Evolutionary conservation across 495 filamentous ascomycete genomes (phyloP).

Genomic region (Annulohypoxylon moriforme): DNA sequence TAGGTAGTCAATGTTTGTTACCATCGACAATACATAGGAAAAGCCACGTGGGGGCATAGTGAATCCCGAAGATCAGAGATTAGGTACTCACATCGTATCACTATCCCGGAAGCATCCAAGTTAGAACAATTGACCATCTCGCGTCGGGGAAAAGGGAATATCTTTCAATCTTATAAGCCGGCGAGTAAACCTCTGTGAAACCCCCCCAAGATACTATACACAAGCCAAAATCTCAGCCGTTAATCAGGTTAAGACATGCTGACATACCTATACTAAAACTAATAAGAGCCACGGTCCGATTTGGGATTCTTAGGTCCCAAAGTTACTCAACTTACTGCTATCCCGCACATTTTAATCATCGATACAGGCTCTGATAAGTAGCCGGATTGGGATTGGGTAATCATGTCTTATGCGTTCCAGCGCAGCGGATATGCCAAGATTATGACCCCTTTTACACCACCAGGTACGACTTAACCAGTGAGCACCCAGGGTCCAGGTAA

Average conservation of each 20-base stretch:
- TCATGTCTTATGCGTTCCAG: neutral
- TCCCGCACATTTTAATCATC: conserved; percentile 5
- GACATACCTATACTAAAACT: too few species aligned
- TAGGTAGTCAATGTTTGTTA: neutral
- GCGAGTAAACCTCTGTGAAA: neutral
- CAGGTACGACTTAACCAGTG: neutral
- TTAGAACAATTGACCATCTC: neutral
- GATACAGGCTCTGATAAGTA: neutral
- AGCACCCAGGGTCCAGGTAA: neutral
- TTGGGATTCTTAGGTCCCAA: neutral
- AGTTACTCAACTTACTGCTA: neutral
- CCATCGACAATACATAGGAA: neutral
- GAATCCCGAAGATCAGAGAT: too few species aligned
- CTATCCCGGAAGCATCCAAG: neutral
- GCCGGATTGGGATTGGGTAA: neutral
- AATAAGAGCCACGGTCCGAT: neutral
- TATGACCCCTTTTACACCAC: neutral
- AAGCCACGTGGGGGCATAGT: neutral
- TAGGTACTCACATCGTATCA: neutral
- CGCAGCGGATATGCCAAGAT: neutral
- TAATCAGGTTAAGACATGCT: neutral
- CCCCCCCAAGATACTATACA: too few species aligned
- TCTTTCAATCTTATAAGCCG: neutral
- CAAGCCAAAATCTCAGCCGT: neutral
- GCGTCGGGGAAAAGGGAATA: neutral